Evolutionary conservation across 441 rosid genomes (phyloP), one percentile per base, ranked within the genome.

Genomic region (Pelargonium myrrhifolium): DNA sequence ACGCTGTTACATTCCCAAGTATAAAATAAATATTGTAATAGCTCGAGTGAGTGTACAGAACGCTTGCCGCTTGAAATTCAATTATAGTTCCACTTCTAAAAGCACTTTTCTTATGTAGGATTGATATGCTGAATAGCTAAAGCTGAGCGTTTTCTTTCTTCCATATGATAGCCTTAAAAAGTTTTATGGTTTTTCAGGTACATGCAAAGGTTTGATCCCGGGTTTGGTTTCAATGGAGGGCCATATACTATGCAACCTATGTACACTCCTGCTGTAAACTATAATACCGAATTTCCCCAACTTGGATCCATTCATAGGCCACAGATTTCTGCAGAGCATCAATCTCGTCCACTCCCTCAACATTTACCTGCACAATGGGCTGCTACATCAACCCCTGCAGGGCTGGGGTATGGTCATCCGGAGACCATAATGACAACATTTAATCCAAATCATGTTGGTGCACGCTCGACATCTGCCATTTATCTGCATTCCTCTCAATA

Each of bases 261-360:
- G 84, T 89, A 84, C 24, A 65, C 89, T 55, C 91, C 96, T 70
- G 85, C 96, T 26, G 47, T 89, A 77, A 89, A 84, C 68, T 89
- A 89, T 78, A 89, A 86, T 79, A 86, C 93, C 62, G 96, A 89
- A 73, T 89, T 87, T 77, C 93, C 96, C 0, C 96, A 89, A 69
- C 96, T 89, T 78, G 87, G 88, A 43, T 67, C 93, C 64, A 64
- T 72, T 69, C 88, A 78, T 70, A 68, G 82, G 66, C 86, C 89
- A 49, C 96, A 87, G 73, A 77, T 85, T 65, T 75, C 93, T 22
- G 20, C 82, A 17, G 96, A 89, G 61, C 88, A 81, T 72, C 92
- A 83, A 72, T 77, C 85, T 76, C 78, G 56, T 9, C 81, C 82
- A 0, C 80, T 80, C 26, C 85, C 87, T 66, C 93, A 86, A 58